These are phyloP conservation scores for Coniochaeta ligniaria DNA, from an alignment of 2,329 filamentous ascomycete genomes.

Conservation along the genomic window DNA sequence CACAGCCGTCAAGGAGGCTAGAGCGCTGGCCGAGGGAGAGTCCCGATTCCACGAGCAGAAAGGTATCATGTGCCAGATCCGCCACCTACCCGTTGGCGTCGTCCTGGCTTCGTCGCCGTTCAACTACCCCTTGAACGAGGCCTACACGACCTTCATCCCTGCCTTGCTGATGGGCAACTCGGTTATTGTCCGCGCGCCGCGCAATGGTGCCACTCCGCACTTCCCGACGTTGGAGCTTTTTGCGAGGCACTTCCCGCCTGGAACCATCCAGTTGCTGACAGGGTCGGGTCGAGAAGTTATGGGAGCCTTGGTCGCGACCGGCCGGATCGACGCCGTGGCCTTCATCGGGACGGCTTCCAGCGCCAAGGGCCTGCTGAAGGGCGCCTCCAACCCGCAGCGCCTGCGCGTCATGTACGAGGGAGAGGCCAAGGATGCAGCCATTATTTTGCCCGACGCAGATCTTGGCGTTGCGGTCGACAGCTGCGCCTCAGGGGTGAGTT, in stretches of 20 bases:
- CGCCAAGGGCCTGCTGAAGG: background rate
- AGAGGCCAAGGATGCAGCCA: background rate
- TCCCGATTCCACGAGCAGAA: background rate
- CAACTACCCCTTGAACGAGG: background rate
- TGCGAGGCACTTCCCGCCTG: background rate
- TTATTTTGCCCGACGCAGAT: background rate
- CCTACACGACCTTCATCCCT: slow-evolving; percentile 1
- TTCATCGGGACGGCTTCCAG: background rate
- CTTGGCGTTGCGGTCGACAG: background rate
- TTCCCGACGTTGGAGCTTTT: background rate
- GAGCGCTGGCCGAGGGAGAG: background rate
- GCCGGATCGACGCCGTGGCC: background rate
- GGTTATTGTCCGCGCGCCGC: background rate
- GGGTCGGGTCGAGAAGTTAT: background rate
- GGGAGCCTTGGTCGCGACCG: background rate
- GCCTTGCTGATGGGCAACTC: slow-evolving; percentile 1
- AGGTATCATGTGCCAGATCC: slow-evolving; percentile 1
- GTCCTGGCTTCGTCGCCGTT: background rate
- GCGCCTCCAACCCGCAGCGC: background rate
- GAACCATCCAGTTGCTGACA: slow-evolving; percentile 1
- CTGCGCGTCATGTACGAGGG: slow-evolving; percentile 2
- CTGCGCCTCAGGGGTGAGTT: background rate
- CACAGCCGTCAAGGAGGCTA: background rate
- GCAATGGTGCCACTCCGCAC: background rate
- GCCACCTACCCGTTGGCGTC: background rate